phyloP scores from a whole-genome alignment of 1,284 basidiomycete species.

The Caloboletus inedulis region DNA sequence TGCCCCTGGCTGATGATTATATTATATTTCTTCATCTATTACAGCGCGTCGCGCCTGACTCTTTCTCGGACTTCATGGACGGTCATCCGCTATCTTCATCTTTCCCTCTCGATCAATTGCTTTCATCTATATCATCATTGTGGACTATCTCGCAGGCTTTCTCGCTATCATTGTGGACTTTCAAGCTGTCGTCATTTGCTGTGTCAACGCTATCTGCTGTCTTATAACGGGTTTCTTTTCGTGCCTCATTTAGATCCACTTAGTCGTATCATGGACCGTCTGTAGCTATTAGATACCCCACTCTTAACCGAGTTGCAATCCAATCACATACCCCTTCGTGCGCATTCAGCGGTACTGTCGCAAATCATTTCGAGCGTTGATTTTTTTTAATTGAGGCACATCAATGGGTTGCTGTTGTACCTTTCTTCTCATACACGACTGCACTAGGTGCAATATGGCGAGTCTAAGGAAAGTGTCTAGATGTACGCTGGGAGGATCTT shows the following conservation, averaged over 20 bases:
- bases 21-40: constrained; percentile 25
- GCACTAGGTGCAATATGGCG: neutral
- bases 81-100: constrained; percentile 4
- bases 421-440: neutral
- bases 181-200: constrained; percentile 6
- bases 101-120: neutral
- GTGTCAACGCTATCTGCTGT: constrained; percentile 5
- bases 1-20: constrained; percentile 6
- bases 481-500: neutral
- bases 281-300: constrained; percentile 12
- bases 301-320: neutral
- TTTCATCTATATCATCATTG: constrained; percentile 12
- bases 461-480: neutral
- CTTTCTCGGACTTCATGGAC: constrained; percentile 16
- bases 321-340: neutral
- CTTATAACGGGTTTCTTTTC: neutral
- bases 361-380: neutral
- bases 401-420: too few species aligned
- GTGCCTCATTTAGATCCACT: neutral
- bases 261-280: neutral
- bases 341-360: neutral
- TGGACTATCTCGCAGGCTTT: constrained; percentile 9
- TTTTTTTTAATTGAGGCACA: too few species aligned
- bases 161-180: constrained; percentile 16
- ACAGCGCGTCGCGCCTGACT: neutral